Base-by-base conservation (phyloP, 2,329 filamentous ascomycete genomes). In the Botrytis tulipae region DNA sequence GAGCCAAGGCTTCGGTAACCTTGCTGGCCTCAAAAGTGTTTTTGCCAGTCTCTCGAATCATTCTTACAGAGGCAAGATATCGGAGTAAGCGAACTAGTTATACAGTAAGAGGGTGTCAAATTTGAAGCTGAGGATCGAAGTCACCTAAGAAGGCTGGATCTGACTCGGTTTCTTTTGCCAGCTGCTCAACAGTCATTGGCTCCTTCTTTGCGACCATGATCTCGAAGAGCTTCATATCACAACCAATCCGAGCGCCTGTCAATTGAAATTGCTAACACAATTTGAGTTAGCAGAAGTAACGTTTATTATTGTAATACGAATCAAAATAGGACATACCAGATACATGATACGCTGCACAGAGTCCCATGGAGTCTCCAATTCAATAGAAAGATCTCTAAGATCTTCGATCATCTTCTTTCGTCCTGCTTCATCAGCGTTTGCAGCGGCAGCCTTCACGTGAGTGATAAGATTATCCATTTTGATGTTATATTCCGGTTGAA, bases 351-450 rank as follows among this genome's bases (percentile, higher is more conserved):
- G 62, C 65, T 73, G 59, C 62, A 74, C 68, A 6, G 65, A 68
- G 40, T 74, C 63, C 60, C 71, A 70, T 44, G 73, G 65, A 1
- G 73, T 73, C 32, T 74, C 73, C 6, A 74, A 65, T 20, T 67
- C 73, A 44, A 62, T 63, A 2, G 70, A 57, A 48, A 74, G 60
- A 62, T 73, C 66, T 16, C 57, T 54, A 51, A 74, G 65, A 16
- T 48, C 42, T 35, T 74, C 70, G 8, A 73, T 48, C 3, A 70
- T 48, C 54, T 73, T 48, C 54, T 70, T 73, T 57, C 69, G 69
- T 29, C 42, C 68, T 66, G 40, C 44, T 37, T 72, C 69, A 68
- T 66, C 73, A 8, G 59, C 42, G 1, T 25, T 68, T 42, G 44
- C 65, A 18, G 71, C 51, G n/a, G 25, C 54, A 9, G 42, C 54